Evolutionary conservation across 108 stramenopile species (phyloP), one percentile per base, ranked within the genome.

Genomic region (Conticribra weissflogii): DNA sequence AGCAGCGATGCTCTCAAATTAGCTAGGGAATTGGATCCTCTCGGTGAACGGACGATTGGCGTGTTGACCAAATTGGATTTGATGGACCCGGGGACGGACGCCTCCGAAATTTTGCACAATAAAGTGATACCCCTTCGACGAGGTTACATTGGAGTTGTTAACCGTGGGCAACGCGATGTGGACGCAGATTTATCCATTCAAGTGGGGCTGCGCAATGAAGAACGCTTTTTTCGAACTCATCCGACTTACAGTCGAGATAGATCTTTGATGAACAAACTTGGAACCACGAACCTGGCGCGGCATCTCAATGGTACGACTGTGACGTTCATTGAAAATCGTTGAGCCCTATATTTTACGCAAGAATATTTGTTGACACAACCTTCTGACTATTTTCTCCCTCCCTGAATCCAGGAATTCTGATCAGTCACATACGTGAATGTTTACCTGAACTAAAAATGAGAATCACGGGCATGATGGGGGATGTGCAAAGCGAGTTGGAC

Each of bases 71-170:
- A 99, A 81, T 70, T 98, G 15, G 99, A 99, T 79, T 81, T 98
- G 46, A 97, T 99, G 97, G 99, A 98, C 81, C 93, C 92, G n/a
- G 98, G 98, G 27, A 98, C 97, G 34, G 98, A 98, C 83, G 95
- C 91, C 0, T 60, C 74, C 28, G 96, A 98, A 32, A 93, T 97
- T 51, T 83, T 99, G 49, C 54, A 82, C 33, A 98, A 98, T 68
- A 83, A 84, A 48, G 86, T 98, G 22, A 96, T 98, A 47, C 96
- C 97, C 3, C 81, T 98, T 8, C 80, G 92, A 14, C 76, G 86
- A 23, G 99, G 99, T 23, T 99, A 95, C 72, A 93, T 99, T 60
- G 98, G 82, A 41, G 92, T 98, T 7, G 96, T 98, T 68, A 98
- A 98, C 81, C 89, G 99, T 17, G 96, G 97, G 41, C 99, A 98